Base-by-base conservation (phyloP, 257 asterid genomes). In the Solanum appendiculatum region DNA sequence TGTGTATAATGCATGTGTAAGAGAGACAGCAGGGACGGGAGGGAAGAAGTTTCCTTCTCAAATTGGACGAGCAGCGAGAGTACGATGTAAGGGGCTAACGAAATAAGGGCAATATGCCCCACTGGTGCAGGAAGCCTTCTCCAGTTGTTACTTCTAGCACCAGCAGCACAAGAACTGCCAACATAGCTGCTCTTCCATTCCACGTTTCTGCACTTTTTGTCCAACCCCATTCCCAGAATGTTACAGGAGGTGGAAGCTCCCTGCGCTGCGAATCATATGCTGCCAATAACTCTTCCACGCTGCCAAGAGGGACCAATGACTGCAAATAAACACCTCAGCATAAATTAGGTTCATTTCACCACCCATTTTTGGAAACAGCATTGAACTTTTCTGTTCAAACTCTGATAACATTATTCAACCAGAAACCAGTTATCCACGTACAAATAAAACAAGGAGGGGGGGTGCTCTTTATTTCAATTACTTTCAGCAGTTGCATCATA, bases 181-280 rank as follows among this genome's bases (percentile, higher is more conserved):
- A 88, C 99, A 97, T 97, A 78, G 99, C 99, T 42, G 97, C 98
- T 90, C 99, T 94, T 86, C 99, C 99, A 20, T 97, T 97, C 99
- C 99, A 95, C 56, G 99, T 97, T 90, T 97, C 99, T 58, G 99
- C 99, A 90, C 98, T 97, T 94, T 94, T 97, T 16, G 99, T 97
- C 99, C 98, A 97, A 85, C 99, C 99, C 99, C 99, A 97, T 89
- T 97, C 92, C 99, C 99, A 97, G 72, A 97, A 96, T 31, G 90
- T 92, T 85, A 97, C 97, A 84, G 98, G 99, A 7, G 99, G 93
- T 39, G 99, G 99, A 42, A 97, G 95, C 93, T 97, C 98, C 90
- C 96, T 91, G 6, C 99, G 97, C 90, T 97, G 98, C 77, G 98
- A 94, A 90, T 97, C 99, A 44, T 97, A 97, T 20, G 98, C 94